These are phyloP conservation scores for Begonia fuchsioides DNA, from an alignment of 306 rosid genomes.

Conservation along the genomic window DNA sequence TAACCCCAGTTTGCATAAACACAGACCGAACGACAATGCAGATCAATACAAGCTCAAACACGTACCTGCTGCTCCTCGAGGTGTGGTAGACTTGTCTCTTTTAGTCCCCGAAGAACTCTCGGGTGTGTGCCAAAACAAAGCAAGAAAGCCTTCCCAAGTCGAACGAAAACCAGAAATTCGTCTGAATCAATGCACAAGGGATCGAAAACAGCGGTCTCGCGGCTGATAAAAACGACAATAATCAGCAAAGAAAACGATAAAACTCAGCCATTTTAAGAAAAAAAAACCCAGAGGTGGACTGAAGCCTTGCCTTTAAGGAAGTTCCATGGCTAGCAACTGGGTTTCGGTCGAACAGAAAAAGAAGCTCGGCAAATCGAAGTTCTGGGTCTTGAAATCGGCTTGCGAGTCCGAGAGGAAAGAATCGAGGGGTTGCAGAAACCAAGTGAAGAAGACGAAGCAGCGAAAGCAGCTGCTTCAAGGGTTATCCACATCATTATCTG, in stretches of 20 bases:
- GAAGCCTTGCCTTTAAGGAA: slow-evolving; percentile 35
- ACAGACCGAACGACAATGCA: not conserved
- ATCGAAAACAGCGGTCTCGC: slow-evolving; percentile 45
- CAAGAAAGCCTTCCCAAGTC: slow-evolving; percentile 37
- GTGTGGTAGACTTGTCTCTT: slow-evolving; percentile 49
- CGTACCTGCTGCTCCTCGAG: slow-evolving; percentile 81
- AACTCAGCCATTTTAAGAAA: not conserved
- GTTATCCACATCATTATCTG: not conserved
- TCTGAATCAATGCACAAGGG: slow-evolving; percentile 67
- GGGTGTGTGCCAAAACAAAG: slow-evolving; percentile 35
- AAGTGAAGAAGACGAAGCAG: not conserved
- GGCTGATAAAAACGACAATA: slow-evolving; percentile 20
- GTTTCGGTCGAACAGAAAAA: slow-evolving; percentile 27
- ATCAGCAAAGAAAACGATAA: slow-evolving; percentile 4
- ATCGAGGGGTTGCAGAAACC: slow-evolving; percentile 5
- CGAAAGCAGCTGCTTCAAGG: not conserved
- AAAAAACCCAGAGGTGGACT: not conserved
- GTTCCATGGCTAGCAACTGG: slow-evolving; percentile 23
- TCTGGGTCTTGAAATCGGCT: slow-evolving; percentile 16
- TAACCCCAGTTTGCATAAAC: slow-evolving; percentile 11
- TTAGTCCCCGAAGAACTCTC: slow-evolving; percentile 50
- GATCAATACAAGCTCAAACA: slow-evolving; percentile 10
- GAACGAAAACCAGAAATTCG: slow-evolving; percentile 31
- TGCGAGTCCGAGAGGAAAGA: slow-evolving; percentile 11
- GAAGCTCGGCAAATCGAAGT: slow-evolving; percentile 23